phyloP scores from a whole-genome alignment of 1,139 yeast genomes.

The Yamadazyma atmosphaerica region DNA sequence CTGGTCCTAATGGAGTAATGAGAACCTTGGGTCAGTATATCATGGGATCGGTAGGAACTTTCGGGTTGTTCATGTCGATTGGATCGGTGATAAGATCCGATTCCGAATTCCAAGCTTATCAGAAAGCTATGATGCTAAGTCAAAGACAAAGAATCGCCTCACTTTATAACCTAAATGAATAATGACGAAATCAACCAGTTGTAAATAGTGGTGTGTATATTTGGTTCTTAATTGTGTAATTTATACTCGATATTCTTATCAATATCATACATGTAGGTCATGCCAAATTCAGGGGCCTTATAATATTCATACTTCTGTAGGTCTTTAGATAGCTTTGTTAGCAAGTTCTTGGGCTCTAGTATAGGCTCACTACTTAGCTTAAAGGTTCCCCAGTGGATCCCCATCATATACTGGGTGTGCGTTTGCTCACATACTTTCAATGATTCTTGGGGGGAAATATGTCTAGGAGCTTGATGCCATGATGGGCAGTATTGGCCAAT shows the following conservation, averaged over 20 bases:
- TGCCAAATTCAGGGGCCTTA: slow-evolving; percentile 44
- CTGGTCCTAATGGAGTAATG: slow-evolving; percentile 98
- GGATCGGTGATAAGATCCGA: slow-evolving; percentile 92
- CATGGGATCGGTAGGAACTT: slow-evolving; percentile 95
- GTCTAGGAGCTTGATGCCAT: slow-evolving; percentile 92
- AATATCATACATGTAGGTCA: slow-evolving; percentile 40
- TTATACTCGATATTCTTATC: slow-evolving; percentile 15
- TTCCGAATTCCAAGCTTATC: slow-evolving; percentile 43
- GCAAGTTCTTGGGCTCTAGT: slow-evolving; percentile 66
- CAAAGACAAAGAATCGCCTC: slow-evolving; percentile 25
- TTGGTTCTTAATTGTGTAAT: slow-evolving; percentile 4
- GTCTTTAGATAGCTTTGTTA: slow-evolving; percentile 24
- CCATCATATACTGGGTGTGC: slow-evolving; percentile 64
- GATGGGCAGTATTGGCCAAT: slow-evolving; percentile 95
- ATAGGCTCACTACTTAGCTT: slow-evolving; percentile 85
- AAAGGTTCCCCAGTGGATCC: slow-evolving; percentile 97
- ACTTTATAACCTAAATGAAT: slow-evolving; percentile 1
- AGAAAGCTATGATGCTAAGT: slow-evolving; percentile 35
- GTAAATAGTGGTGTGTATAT: slow-evolving; percentile 2
- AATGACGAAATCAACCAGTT: slow-evolving; percentile 1
- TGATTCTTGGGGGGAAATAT: slow-evolving; percentile 80
- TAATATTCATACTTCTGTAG: slow-evolving; percentile 21
- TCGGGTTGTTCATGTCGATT: slow-evolving; percentile 93
- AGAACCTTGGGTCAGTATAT: slow-evolving; percentile 96
- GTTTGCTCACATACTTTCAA: slow-evolving; percentile 65